Evolutionary conservation across 495 filamentous ascomycete species (phyloP).

Genomic region (Tuber melanosporum): DNA sequence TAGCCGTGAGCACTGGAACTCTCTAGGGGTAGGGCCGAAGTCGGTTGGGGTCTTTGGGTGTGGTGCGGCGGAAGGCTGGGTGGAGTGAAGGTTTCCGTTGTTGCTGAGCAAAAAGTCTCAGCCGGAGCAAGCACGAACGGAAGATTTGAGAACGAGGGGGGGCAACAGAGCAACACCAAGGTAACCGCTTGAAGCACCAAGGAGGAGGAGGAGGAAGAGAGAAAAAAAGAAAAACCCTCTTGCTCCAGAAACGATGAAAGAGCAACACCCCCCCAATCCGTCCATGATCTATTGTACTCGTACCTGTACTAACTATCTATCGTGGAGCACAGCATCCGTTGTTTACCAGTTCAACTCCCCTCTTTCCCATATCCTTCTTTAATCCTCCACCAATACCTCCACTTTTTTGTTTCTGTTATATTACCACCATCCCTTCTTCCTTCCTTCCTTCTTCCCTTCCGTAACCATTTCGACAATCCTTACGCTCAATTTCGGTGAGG

Average conservation of each 20-base stretch:
- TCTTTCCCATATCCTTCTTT: background rate
- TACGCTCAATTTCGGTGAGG: background rate
- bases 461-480: background rate
- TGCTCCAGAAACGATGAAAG: background rate
- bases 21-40: constrained; percentile 40
- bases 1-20: constrained; percentile 41
- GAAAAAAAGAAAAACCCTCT: background rate
- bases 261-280: background rate
- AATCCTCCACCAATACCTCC: background rate
- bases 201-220: background rate
- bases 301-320: background rate
- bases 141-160: background rate
- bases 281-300: background rate
- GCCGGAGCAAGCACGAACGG: constrained; percentile 15
- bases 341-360: background rate
- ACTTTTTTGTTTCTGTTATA: background rate
- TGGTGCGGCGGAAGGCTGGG: constrained; percentile 16
- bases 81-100: constrained; percentile 36
- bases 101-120: constrained; percentile 34
- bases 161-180: constrained; percentile 3
- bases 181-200: background rate
- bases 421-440: background rate
- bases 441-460: background rate
- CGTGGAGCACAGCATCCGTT: background rate
- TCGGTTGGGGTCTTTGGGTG: constrained; percentile 39